Evolutionary conservation across 495 filamentous ascomycete genomes (phyloP).

Genomic region (Trichoderma reesei): DNA sequence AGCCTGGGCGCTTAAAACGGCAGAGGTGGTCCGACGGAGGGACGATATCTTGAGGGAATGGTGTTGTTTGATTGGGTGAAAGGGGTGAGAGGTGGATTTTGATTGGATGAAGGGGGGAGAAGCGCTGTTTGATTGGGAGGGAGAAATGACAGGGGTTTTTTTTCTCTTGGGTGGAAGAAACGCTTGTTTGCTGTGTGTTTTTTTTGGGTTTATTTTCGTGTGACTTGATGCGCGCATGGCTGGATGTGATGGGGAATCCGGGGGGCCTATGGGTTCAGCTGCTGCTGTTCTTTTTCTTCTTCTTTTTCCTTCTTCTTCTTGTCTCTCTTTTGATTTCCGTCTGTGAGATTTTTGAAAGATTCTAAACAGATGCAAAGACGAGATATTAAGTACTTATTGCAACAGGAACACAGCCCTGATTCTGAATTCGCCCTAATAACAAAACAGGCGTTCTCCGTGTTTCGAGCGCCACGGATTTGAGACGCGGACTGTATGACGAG

Average conservation of each 20-base stretch:
- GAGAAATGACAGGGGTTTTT: neutral
- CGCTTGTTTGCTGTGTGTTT: no score
- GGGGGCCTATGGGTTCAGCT: neutral
- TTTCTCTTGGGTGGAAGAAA: neutral
- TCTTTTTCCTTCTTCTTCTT: neutral
- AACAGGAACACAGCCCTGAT: neutral
- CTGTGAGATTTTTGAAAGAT: neutral
- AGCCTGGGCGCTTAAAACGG: constrained; percentile 6
- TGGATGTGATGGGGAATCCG: neutral
- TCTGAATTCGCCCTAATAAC: neutral
- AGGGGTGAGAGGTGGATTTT: neutral
- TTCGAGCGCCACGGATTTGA: neutral
- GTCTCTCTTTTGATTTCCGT: neutral
- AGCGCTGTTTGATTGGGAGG: neutral
- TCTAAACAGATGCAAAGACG: neutral
- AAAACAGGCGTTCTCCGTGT: neutral
- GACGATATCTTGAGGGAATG: neutral
- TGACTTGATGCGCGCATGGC: no score
- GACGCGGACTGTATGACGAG: neutral
- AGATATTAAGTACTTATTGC: neutral
- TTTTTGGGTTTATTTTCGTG: no score
- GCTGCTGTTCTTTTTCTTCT: neutral
- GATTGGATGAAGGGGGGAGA: neutral
- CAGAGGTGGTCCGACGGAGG: neutral
- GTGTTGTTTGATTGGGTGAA: neutral